Conservation (phyloP, 164 flowering plant species). For the Stephania cephalantha region DNA sequence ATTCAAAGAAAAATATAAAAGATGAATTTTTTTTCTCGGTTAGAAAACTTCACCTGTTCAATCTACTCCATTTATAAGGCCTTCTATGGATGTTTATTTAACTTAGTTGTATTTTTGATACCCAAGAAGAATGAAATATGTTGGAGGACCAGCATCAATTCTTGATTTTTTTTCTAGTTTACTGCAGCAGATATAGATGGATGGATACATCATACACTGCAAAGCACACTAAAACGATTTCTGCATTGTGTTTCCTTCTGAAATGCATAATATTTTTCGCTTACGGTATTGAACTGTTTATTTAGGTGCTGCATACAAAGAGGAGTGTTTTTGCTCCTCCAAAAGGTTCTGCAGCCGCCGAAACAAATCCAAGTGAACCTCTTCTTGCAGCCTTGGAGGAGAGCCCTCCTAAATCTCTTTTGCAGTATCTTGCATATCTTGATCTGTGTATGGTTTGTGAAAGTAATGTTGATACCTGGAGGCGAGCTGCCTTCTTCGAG, state of each 20-base stretch:
- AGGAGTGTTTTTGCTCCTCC: constrained; percentile 85
- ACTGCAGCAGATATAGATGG: too few species aligned
- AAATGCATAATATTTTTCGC: background rate
- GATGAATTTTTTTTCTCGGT: background rate
- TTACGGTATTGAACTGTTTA: constrained; percentile 4
- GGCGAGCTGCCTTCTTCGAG: constrained; percentile 95
- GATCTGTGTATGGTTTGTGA: constrained; percentile 88
- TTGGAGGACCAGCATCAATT: background rate
- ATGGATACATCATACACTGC: background rate
- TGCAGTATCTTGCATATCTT: constrained; percentile 81
- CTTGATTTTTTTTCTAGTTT: too few species aligned
- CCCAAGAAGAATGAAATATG: background rate
- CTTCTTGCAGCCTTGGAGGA: constrained; percentile 79
- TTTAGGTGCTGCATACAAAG: constrained; percentile 73
- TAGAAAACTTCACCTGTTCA: background rate
- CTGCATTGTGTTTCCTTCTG: background rate
- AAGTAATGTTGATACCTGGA: constrained; percentile 84
- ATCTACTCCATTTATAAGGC: too few species aligned
- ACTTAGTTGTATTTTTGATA: too few species aligned
- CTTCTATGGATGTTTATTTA: too few species aligned
- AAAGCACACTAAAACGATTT: background rate
- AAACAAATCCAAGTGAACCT: constrained; percentile 85
- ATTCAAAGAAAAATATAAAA: too few species aligned
- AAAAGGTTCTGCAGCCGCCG: constrained; percentile 93
- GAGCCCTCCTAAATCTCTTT: constrained; percentile 58